A percentile compares a stretch with the other conserved stretches of the same genome.
These are phyloP conservation scores for Cryptococcus jaspeensis DNA, from an alignment of 1,284 basidiomycete species.

Conservation along the genomic window DNA sequence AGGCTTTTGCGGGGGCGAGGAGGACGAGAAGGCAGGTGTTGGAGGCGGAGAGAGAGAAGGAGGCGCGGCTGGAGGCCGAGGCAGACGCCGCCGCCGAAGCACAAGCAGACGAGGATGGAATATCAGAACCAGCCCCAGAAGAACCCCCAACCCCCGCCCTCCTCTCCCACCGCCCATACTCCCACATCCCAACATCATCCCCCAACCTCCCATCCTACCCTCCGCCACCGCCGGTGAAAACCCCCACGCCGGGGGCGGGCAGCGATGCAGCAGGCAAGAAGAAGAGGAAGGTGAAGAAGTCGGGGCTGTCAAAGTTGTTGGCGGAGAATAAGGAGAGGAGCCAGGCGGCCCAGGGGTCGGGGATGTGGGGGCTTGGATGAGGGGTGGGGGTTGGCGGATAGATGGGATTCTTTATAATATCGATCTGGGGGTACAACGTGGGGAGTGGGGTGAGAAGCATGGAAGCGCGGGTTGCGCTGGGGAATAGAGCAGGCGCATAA, in stretches of 20 bases:
- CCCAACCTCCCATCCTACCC: slow-evolving; percentile 44
- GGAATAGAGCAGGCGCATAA: too few species aligned
- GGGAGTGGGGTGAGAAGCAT: too few species aligned
- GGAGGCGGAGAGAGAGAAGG: slow-evolving; percentile 2
- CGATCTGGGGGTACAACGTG: too few species aligned
- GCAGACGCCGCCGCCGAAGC: too few species aligned
- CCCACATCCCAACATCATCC: slow-evolving; percentile 35
- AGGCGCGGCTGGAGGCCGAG: background rate
- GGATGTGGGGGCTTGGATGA: slow-evolving; percentile 37
- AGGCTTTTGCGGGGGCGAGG: slow-evolving; percentile 20
- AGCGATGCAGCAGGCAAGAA: slow-evolving; percentile 2
- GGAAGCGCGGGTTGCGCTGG: too few species aligned
- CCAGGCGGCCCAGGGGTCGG: slow-evolving; percentile 12
- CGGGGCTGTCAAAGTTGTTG: slow-evolving; percentile 45
- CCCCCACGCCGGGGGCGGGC: slow-evolving; percentile 4
- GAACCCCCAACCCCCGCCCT: background rate
- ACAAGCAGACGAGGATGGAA: background rate
- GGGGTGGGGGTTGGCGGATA: background rate
- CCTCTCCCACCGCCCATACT: slow-evolving; percentile 23
- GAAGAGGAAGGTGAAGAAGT: slow-evolving; percentile 46
- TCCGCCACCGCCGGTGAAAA: slow-evolving; percentile 22
- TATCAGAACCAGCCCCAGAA: background rate
- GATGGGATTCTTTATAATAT: too few species aligned
- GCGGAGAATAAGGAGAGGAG: slow-evolving; percentile 46
- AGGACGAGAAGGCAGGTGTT: slow-evolving; percentile 2